Evolutionary conservation across 768 basidiomycete genomes (phyloP).

Genomic region (Dendrothele bispora): DNA sequence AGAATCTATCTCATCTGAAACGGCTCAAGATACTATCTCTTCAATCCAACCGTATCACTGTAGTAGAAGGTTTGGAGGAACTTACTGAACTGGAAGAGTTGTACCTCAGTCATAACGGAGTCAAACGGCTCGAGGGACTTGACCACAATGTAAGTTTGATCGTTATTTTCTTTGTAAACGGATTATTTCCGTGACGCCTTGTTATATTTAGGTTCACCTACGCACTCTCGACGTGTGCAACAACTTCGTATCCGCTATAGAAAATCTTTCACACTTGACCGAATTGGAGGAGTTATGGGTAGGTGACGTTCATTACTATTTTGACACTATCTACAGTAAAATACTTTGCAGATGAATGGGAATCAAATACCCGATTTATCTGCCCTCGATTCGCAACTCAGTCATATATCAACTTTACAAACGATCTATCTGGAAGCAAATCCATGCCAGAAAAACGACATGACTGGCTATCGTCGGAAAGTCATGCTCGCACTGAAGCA

Average conservation of each 20-base stretch:
- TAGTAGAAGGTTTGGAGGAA: conserved; percentile 77
- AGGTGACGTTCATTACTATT: conserved; percentile 19
- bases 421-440: conserved; percentile 97
- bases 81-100: conserved; percentile 81
- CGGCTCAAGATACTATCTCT: conserved; percentile 84
- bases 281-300: conserved; percentile 96
- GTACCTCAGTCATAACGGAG: conserved; percentile 93
- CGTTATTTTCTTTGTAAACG: background rate
- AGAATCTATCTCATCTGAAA: conserved; percentile 73
- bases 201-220: conserved; percentile 51
- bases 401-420: conserved; percentile 58
- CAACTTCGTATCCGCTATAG: conserved; percentile 79
- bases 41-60: conserved; percentile 91
- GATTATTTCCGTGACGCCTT: background rate
- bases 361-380: conserved; percentile 78
- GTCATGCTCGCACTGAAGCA: conserved; percentile 87
- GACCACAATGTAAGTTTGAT: conserved; percentile 69
- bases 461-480: conserved; percentile 81
- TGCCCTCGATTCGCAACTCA: conserved; percentile 67
- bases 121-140: conserved; percentile 80
- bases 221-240: conserved; percentile 85
- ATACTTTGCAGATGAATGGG: conserved; percentile 69
- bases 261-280: conserved; percentile 77
- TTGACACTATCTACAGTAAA: no score
- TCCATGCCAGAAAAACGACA: conserved; percentile 83